Percentiles rank a stretch among this genome's conserved stretches.
These are phyloP conservation scores for Scedosporium aurantiacum DNA, from an alignment of 2,329 filamentous ascomycete species.

Conservation along the genomic window DNA sequence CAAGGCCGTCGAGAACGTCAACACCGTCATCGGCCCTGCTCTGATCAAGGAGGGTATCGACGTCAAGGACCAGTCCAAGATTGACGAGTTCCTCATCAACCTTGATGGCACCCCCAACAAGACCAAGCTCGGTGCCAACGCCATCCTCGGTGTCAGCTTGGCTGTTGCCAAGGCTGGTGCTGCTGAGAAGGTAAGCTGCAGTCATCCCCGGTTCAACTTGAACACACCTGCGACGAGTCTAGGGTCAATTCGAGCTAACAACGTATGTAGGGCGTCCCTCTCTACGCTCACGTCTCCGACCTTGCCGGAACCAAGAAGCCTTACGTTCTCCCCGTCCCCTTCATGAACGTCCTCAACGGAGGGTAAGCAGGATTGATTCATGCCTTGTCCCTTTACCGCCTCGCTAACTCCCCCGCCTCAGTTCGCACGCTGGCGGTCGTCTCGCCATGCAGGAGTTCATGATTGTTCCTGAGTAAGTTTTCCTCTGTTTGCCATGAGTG, in stretches of 20 bases:
- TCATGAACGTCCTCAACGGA: constrained; percentile 90
- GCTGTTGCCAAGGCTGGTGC: constrained; percentile 81
- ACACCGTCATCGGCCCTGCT: constrained; percentile 66
- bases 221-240: neutral
- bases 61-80: constrained; percentile 74
- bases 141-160: constrained; percentile 75
- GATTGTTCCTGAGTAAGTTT: constrained; percentile 68
- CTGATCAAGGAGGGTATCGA: constrained; percentile 74
- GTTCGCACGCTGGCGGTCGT: constrained; percentile 94
- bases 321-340: constrained; percentile 79
- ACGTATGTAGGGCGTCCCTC: constrained; percentile 52
- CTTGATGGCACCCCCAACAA: constrained; percentile 81
- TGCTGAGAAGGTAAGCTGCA: constrained; percentile 58
- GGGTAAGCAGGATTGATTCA: constrained; percentile 27
- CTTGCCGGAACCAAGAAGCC: constrained; percentile 85
- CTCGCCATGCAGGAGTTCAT: constrained; percentile 95
- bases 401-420: constrained; percentile 11
- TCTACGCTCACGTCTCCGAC: constrained; percentile 81
- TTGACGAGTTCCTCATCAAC: constrained; percentile 76
- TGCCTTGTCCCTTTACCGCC: neutral
- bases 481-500: no score
- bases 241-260: constrained; percentile 5
- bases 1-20: constrained; percentile 81
- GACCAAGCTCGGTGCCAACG: constrained; percentile 79
- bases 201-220: neutral